These are phyloP conservation scores for Mycena sanguinolenta DNA, from an alignment of 768 basidiomycete species.

Conservation along the genomic window DNA sequence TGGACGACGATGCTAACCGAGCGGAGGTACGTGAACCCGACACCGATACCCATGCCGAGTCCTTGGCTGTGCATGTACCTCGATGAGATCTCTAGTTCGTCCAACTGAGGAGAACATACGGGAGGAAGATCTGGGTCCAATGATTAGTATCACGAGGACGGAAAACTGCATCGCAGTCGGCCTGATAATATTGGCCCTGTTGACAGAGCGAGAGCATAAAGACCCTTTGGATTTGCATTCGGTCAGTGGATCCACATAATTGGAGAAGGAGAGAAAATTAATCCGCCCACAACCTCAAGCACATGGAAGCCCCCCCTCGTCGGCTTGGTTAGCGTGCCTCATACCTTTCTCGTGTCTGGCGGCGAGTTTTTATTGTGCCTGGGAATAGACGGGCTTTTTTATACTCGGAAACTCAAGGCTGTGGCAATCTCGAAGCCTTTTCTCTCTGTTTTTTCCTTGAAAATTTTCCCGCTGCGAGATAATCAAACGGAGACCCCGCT, in stretches of 20 bases:
- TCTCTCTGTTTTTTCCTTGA: no score
- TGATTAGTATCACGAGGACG: no score
- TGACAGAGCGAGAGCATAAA: slow-evolving; percentile 56
- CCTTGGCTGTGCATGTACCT: slow-evolving; percentile 30
- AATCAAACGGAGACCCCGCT: no score
- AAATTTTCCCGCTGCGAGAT: no score
- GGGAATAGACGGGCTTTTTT: no score
- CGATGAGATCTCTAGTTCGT: neutral
- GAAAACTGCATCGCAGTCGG: no score
- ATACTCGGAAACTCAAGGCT: no score
- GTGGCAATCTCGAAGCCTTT: no score
- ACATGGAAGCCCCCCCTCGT: slow-evolving; percentile 37
- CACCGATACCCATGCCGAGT: slow-evolving; percentile 51
- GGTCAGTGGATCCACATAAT: slow-evolving; percentile 3
- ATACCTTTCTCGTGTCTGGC: no score
- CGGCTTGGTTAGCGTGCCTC: no score
- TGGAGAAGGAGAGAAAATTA: slow-evolving; percentile 36
- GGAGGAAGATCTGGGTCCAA: neutral
- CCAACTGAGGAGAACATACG: neutral
- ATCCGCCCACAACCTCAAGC: slow-evolving; percentile 28
- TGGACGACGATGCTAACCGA: slow-evolving; percentile 50
- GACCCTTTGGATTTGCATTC: slow-evolving; percentile 36
- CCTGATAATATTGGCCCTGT: slow-evolving; percentile 50
- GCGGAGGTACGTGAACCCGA: slow-evolving; percentile 57
- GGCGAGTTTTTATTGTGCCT: no score